Evolutionary conservation across 768 basidiomycete genomes (phyloP), one percentile per base, ranked within the genome.

Genomic region (Melanogaster broomeanus): DNA sequence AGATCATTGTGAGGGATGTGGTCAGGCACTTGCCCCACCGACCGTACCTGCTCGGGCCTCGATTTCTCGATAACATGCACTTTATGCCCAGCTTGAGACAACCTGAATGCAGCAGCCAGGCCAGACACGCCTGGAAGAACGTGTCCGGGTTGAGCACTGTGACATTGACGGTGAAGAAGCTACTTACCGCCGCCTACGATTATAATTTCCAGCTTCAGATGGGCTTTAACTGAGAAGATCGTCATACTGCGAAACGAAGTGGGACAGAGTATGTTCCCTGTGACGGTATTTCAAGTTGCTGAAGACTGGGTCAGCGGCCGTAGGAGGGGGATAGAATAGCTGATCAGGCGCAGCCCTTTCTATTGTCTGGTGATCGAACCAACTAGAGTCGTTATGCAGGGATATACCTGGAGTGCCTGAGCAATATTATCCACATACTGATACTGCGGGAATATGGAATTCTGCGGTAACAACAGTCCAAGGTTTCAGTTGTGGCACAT

Each of bases 61-160:
- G 75, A 70, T 58, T 74, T 70, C 60, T 85, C 84, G 31, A 85
- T 57, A 4, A 87, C 72, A 4, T 71, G 69, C 33, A 85, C 82
- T 27, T 10, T 40, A 24, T 86, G 84, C 2, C 84, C 84, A 1
- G 78, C 77, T 55, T 73, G 75, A 22, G 70, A 70, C 35, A 86
- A 71, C n/a, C 77, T 69, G 58, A 74, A 81, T 2, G 83, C 83
- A 27, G 74, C 66, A 5, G 82, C 76, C 41, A 84, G 72, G 19
- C 83, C 84, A 48, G 76, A 70, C 18, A 84, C 71, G 21, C 77
- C 59, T 61, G 34, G 44, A 28, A 34, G 6, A 16, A 16, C 2
- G 25, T 16, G 38, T 1, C 51, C 30, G 44, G n/a, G 16, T 19
- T 35, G 41, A 30, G 24, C 15, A 27, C n/a, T n/a, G n/a, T n/a